Evolutionary conservation across 306 rosid genomes (phyloP).

Genomic region (Lathyrus oleraceus): DNA sequence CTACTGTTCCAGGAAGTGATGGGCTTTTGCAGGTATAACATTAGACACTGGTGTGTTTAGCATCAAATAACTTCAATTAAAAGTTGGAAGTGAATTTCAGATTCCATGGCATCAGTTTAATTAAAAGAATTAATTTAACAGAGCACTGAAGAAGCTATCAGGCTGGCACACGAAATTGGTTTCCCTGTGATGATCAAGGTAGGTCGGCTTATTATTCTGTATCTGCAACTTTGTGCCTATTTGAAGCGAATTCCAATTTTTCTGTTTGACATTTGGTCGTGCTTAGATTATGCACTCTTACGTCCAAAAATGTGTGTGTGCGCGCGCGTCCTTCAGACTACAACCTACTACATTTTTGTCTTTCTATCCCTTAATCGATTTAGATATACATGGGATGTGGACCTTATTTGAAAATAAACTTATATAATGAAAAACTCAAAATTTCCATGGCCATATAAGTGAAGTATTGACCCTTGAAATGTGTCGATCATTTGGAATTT

Average conservation of each 20-base stretch:
- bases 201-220: constrained; percentile 21
- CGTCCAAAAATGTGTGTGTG: neutral
- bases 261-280: neutral
- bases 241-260: constrained; percentile 26
- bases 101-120: constrained; percentile 12
- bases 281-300: neutral
- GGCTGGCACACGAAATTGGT: constrained; percentile 87
- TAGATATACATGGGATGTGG: neutral
- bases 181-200: constrained; percentile 99
- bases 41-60: constrained; percentile 26
- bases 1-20: constrained; percentile 51
- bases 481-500: neutral
- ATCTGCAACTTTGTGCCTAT: constrained; percentile 21
- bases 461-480: neutral
- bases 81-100: constrained; percentile 25
- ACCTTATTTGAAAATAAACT: neutral
- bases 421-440: neutral
- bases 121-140: constrained; percentile 40
- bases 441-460: neutral
- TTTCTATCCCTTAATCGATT: neutral
- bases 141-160: constrained; percentile 89
- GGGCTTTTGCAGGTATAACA: constrained; percentile 73
- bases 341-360: neutral
- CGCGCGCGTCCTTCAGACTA: neutral
- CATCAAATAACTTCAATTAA: constrained; percentile 14